Percentiles rank a stretch among this genome's conserved stretches.
Conservation (phyloP, 2,329 filamentous ascomycete genomes). For the Fusarium miscanthi region DNA sequence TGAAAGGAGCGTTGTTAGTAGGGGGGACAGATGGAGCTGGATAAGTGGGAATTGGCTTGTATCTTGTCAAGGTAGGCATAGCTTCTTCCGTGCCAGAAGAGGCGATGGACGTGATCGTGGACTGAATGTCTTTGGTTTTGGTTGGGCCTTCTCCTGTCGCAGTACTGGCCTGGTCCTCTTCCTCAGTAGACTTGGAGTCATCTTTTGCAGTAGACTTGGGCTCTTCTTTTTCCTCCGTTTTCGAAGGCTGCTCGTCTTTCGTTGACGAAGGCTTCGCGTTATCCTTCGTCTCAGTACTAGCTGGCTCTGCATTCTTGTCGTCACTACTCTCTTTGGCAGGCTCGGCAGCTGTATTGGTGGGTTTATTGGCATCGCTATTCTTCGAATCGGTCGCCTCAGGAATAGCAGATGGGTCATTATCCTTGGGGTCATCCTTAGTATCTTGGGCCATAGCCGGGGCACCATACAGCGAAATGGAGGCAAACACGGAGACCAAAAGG, state of each 20-base stretch:
- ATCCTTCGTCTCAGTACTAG: slow-evolving; percentile 25
- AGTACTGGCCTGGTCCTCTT: slow-evolving; percentile 37
- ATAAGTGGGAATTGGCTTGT: slow-evolving; percentile 63
- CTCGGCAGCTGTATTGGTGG: slow-evolving; percentile 12
- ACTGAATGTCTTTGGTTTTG: slow-evolving; percentile 22
- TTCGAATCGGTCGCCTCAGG: slow-evolving; percentile 33
- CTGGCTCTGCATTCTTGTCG: not conserved
- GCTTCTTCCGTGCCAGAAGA: slow-evolving; percentile 38
- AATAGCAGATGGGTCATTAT: slow-evolving; percentile 27
- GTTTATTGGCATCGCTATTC: slow-evolving; percentile 18
- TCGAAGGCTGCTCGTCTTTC: slow-evolving; percentile 19
- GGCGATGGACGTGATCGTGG: slow-evolving; percentile 27
- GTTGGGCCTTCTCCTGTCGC: slow-evolving; percentile 25
- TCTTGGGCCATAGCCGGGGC: slow-evolving; percentile 50
- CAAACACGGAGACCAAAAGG: slow-evolving; percentile 45
- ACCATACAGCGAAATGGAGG: slow-evolving; percentile 46
- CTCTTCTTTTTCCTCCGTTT: slow-evolving; percentile 27
- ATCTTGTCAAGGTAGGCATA: slow-evolving; percentile 57
- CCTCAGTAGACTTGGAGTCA: slow-evolving; percentile 21
- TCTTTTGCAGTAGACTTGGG: slow-evolving; percentile 20
- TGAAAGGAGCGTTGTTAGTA: slow-evolving; percentile 86
- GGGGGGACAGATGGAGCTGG: slow-evolving; percentile 83
- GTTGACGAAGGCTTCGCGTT: slow-evolving; percentile 25
- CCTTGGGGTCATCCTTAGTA: slow-evolving; percentile 33
- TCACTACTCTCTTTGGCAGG: no score